Evolutionary conservation across 768 basidiomycete genomes (phyloP), one percentile per base, ranked within the genome.

Genomic region (Leccinellum rugosiceps): DNA sequence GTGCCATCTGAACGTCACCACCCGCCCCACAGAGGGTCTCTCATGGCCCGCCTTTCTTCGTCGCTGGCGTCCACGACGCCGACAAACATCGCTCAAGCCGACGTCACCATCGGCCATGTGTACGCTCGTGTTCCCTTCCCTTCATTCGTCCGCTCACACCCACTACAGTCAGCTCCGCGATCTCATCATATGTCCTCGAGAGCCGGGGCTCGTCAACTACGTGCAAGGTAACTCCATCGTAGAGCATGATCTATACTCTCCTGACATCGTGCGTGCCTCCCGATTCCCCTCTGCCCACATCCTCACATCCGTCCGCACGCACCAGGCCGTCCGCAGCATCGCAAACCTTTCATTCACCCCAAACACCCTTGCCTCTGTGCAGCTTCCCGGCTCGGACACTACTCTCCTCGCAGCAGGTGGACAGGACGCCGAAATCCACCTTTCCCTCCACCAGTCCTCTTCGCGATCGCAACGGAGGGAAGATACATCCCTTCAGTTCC

Each of bases 381-480:
- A 68, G 3, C 66, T 89, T 17, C 78, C 78, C 2, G 81, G 73
- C 31, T 75, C 78, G 0, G 74, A 81, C 50, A 78, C 82, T 38
- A 82, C 79, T 0, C 78, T 90, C n/a, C 74, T 89, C n/a, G 88
- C 88, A 31, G 87, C 85, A 15, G 88, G 88, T 60, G 88, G 88
- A 5, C 87, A 87, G 65, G 83, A 87, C 5, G 82, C 86, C 2
- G 86, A 90, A 65, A 77, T 90, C 3, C 83, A 89, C 61, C 73
- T 90, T 11, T 87, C 86, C 63, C 72, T 80, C 61, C 80, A 78
- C 51, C 62, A 45, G 11, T 58, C 69, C 13, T 60, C 64, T 47
- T 63, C 70, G 19, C 69, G 64, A 58, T 62, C 63, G 28, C 63
- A 63, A 41, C 56, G 54, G 46, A 52, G 61, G 46, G 59, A 60